Percentiles rank a stretch among this genome's conserved stretches.
phyloP scores from a whole-genome alignment of 768 basidiomycete species.

The Serendipita vermifera region DNA sequence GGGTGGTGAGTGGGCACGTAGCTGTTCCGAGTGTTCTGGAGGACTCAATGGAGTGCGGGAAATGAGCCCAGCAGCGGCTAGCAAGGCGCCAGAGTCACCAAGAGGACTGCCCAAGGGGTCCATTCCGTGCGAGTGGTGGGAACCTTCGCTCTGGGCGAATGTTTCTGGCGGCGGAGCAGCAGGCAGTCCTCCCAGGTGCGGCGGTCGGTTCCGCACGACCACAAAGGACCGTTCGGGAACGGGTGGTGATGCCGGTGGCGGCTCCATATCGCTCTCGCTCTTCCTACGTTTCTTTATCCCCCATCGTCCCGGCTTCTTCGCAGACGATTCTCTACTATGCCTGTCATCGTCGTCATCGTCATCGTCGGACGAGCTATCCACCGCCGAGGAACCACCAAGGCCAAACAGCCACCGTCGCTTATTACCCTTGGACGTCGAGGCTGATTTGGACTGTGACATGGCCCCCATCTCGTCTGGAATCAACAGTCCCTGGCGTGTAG shows the following conservation, averaged over 20 bases:
- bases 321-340: neutral
- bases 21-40: neutral
- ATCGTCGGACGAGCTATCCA: constrained; percentile 4
- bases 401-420: neutral
- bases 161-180: neutral
- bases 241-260: neutral
- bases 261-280: constrained; percentile 8
- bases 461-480: neutral
- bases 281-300: constrained; percentile 4
- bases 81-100: neutral
- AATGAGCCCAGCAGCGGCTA: neutral
- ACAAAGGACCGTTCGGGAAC: neutral
- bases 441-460: neutral
- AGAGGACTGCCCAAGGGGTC: neutral
- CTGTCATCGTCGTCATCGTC: constrained; percentile 6
- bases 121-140: neutral
- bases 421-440: neutral
- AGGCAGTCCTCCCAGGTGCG: neutral
- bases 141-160: neutral
- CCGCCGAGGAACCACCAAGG: neutral
- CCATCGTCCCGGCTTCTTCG: neutral
- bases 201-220: constrained; percentile 5
- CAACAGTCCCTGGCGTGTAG: neutral
- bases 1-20: neutral
- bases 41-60: neutral